A percentile compares a stretch with the other conserved stretches of the same genome.
These are phyloP conservation scores for Rhizoclosmatium sp. DNA, from an alignment of 192 early-diverging fungal genomes.

Conservation along the genomic window DNA sequence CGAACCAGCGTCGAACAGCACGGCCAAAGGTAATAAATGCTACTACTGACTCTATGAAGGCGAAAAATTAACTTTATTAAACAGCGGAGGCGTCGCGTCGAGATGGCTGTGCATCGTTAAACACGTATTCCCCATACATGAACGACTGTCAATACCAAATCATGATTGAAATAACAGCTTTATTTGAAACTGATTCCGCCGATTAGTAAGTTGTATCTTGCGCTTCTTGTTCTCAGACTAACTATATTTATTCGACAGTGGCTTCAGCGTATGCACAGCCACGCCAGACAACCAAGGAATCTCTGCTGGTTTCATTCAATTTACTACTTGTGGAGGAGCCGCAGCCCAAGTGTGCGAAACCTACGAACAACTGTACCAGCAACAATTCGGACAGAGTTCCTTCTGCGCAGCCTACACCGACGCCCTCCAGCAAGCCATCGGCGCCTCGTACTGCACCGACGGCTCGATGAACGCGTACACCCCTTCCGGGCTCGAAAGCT, in stretches of 20 bases:
- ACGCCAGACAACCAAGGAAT: constrained; percentile 38
- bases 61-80: too few relatives aligned
- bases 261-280: background rate
- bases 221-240: background rate
- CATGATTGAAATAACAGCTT: constrained; percentile 16
- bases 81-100: too few relatives aligned
- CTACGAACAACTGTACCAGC: background rate
- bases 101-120: too few relatives aligned
- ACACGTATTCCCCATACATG: background rate
- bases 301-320: constrained; percentile 41
- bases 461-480: background rate
- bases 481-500: constrained; percentile 12
- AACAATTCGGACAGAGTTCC: background rate
- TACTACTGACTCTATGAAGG: too few relatives aligned
- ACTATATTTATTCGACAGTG: background rate
- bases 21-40: too few relatives aligned
- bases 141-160: constrained; percentile 29
- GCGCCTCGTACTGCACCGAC: background rate
- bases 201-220: constrained; percentile 9
- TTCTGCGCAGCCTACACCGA: background rate
- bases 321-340: constrained; percentile 32
- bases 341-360: constrained; percentile 10
- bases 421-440: background rate
- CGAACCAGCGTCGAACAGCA: too few relatives aligned
- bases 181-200: constrained; percentile 6